Conservation (phyloP, 257 asterid species). For the Solanum gracilifrons region DNA sequence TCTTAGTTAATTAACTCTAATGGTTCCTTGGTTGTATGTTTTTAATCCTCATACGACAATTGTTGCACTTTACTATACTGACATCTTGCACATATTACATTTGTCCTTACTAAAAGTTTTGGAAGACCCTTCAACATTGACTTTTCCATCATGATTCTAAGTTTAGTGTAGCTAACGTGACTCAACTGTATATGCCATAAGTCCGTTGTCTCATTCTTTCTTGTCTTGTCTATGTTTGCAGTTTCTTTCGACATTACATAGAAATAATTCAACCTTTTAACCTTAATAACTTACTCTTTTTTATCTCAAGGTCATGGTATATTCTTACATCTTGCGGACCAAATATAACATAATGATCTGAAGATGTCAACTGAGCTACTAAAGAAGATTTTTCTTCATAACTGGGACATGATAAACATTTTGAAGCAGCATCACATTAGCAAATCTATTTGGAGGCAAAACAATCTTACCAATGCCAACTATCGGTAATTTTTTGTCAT, state of each 20-base stretch:
- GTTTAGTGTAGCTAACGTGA: not conserved
- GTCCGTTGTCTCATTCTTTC: not conserved
- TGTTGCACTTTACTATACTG: not conserved
- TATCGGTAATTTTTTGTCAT: too few relatives aligned
- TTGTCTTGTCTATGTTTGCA: not conserved
- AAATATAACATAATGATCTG: not conserved
- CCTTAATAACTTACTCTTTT: not conserved
- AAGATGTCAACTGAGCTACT: not conserved
- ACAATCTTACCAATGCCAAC: not conserved
- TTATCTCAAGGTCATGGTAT: not conserved
- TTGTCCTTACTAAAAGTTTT: not conserved
- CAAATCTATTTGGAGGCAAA: not conserved
- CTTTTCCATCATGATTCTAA: not conserved
- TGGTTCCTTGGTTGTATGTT: not conserved
- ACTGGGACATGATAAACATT: too few relatives aligned
- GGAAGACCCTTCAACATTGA: not conserved
- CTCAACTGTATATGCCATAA: not conserved
- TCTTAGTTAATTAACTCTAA: not conserved
- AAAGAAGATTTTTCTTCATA: not conserved
- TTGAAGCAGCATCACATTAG: too few relatives aligned
- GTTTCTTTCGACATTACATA: not conserved
- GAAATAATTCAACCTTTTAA: not conserved
- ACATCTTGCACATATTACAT: not conserved
- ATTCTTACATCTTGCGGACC: not conserved
- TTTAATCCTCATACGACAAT: not conserved